Conservation (phyloP, 129 eudicot species). For the Ambrosia artemisiifolia region DNA sequence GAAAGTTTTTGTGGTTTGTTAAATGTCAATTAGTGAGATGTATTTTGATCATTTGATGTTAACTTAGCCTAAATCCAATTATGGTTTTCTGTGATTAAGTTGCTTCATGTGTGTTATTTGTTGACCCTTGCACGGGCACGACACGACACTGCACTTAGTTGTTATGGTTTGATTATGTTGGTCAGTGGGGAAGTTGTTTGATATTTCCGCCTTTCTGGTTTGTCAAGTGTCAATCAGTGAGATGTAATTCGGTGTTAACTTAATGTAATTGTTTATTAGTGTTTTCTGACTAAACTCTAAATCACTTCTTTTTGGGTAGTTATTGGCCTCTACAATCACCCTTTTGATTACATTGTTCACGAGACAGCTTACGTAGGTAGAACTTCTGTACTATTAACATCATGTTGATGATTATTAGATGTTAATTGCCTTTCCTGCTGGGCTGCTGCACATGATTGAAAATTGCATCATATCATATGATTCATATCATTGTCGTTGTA, state of each 20-base stretch:
- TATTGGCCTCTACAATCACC: neutral
- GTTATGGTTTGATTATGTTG: neutral
- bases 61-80: too few species aligned
- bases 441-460: neutral
- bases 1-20: too few species aligned
- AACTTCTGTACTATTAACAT: neutral
- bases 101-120: neutral
- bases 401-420: neutral
- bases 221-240: constrained; percentile 20
- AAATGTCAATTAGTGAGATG: too few species aligned
- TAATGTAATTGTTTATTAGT: neutral
- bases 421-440: neutral
- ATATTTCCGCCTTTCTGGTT: constrained; percentile 11
- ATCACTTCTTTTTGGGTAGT: neutral
- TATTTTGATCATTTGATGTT: too few species aligned
- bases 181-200: constrained; percentile 13
- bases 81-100: neutral
- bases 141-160: neutral
- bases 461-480: neutral
- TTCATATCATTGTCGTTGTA: too few species aligned
- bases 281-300: neutral
- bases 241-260: constrained; percentile 11
- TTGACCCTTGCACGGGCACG: too few species aligned
- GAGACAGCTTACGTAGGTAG: neutral
- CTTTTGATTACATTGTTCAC: constrained; percentile 1